Percentiles rank a stretch among this genome's conserved stretches.
Evolutionary conservation across 495 filamentous ascomycete species (phyloP).

Genomic region (Tuber indicum): DNA sequence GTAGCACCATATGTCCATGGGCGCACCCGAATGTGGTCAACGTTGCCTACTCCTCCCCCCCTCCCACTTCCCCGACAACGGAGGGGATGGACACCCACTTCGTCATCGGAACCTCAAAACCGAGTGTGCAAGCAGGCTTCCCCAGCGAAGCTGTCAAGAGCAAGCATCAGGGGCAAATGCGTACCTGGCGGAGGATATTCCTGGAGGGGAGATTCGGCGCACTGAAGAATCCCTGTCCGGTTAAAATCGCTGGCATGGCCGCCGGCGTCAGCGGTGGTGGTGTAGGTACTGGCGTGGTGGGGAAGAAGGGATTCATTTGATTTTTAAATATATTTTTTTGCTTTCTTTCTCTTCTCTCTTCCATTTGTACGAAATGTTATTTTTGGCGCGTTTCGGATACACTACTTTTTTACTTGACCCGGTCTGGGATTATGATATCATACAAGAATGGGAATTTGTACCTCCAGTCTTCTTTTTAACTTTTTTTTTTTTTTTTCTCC

Average conservation of each 20-base stretch:
- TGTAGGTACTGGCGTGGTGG: not conserved
- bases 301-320: not conserved
- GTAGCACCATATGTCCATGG: conserved; percentile 13
- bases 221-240: conserved; percentile 13
- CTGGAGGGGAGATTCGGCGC: conserved; percentile 9
- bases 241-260: conserved; percentile 7
- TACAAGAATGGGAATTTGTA: not conserved
- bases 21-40: conserved; percentile 15
- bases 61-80: not conserved
- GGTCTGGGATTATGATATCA: too few relatives aligned
- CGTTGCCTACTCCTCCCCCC: not conserved
- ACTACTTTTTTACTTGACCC: not conserved
- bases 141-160: not conserved
- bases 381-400: not conserved
- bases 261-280: not conserved
- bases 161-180: conserved; percentile 16
- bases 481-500: not conserved
- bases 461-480: not conserved
- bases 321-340: not conserved
- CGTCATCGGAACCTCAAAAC: conserved; percentile 20
- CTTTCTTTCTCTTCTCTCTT: too few relatives aligned
- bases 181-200: conserved; percentile 7
- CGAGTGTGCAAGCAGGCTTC: not conserved
- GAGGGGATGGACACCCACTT: not conserved
- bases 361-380: not conserved